Evolutionary conservation across 768 basidiomycete species (phyloP).

Genomic region (Symmetrospora coprosmae): DNA sequence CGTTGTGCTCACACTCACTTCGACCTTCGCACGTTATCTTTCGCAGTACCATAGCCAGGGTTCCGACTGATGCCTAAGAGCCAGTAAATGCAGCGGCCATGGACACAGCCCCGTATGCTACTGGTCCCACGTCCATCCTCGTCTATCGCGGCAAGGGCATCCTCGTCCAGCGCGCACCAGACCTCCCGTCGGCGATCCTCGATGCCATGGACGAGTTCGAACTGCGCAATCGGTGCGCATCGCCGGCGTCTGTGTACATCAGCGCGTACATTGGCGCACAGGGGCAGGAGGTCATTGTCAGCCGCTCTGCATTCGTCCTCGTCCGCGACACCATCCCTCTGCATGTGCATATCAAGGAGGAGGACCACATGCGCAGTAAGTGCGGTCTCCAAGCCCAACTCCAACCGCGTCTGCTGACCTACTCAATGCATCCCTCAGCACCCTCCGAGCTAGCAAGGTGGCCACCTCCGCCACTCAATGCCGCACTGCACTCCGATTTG

Average conservation of each 20-base stretch:
- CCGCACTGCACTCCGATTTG: no score
- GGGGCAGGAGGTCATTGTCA: slow-evolving; percentile 8
- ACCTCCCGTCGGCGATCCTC: neutral
- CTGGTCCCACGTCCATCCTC: neutral
- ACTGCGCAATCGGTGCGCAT: neutral
- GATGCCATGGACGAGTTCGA: slow-evolving; percentile 12
- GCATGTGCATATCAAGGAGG: slow-evolving; percentile 16
- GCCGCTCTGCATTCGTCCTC: slow-evolving; percentile 9
- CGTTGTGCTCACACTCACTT: no score
- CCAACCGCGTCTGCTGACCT: no score
- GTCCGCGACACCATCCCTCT: slow-evolving; percentile 11
- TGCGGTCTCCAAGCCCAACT: no score
- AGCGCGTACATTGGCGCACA: slow-evolving; percentile 8
- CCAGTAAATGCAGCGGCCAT: no score
- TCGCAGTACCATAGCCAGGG: no score
- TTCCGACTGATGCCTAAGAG: no score
- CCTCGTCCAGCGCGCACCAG: neutral
- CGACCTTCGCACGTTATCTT: no score
- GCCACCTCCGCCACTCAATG: no score
- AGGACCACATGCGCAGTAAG: slow-evolving; percentile 9
- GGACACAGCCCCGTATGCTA: neutral
- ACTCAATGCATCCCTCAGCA: no score
- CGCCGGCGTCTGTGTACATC: neutral
- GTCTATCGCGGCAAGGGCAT: slow-evolving; percentile 9
- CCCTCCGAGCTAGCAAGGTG: no score